Conservation (phyloP, 2,329 filamentous ascomycete species). For the Fusarium succisae region DNA sequence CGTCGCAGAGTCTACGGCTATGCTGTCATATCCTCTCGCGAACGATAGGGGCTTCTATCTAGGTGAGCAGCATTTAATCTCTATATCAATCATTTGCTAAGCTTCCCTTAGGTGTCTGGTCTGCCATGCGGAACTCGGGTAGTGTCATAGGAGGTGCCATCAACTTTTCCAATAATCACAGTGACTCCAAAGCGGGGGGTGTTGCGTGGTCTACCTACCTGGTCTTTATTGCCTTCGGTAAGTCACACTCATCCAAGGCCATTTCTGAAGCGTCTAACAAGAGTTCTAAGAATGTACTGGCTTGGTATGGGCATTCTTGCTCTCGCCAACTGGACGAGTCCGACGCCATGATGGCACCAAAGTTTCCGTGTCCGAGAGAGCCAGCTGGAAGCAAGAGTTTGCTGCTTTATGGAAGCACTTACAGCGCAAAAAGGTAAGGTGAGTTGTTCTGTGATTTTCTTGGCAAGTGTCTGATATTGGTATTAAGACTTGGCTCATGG, state of each 20-base stretch:
- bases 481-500: neutral
- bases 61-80: neutral
- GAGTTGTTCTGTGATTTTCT: fast-evolving
- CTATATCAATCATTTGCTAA: no score
- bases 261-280: fast-evolving
- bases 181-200: neutral
- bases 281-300: neutral
- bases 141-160: neutral
- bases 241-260: fast-evolving
- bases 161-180: neutral
- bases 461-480: neutral
- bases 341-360: neutral
- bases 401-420: neutral
- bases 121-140: neutral
- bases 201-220: neutral
- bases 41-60: slow-evolving; percentile 2
- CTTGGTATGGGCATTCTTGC: neutral
- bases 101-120: neutral
- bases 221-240: neutral
- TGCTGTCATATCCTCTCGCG: neutral
- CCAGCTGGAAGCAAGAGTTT: neutral
- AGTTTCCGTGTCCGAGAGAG: neutral
- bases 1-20: neutral
- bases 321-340: neutral
- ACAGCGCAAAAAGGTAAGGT: neutral